A percentile compares a stretch with the other conserved stretches of the same genome.
phyloP scores from a whole-genome alignment of 2,329 filamentous ascomycete genomes.

The Daldinia sp. region DNA sequence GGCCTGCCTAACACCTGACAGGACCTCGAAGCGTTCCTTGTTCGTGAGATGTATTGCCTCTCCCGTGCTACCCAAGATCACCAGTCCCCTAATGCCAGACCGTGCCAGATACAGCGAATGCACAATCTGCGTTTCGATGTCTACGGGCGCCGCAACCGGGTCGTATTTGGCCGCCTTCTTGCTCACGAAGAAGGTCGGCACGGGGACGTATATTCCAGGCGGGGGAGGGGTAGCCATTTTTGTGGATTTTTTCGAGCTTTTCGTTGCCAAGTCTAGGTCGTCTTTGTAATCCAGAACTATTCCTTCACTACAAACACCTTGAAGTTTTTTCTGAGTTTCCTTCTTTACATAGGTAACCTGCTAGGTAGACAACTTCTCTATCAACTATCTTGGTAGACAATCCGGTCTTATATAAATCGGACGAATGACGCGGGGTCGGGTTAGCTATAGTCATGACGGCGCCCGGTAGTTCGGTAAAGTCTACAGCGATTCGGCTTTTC shows the following conservation, averaged over 20 bases:
- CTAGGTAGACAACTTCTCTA: neutral
- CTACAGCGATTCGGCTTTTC: conserved; percentile 38
- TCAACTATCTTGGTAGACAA: neutral
- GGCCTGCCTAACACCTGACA: conserved; percentile 65
- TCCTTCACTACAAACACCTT: neutral
- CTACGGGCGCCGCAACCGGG: conserved; percentile 62
- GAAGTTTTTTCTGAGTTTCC: neutral
- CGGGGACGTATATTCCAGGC: conserved; percentile 66
- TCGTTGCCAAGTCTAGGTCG: neutral
- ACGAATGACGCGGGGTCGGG: conserved; percentile 42
- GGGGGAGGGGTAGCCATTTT: conserved; percentile 53
- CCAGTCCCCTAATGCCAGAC: conserved; percentile 70
- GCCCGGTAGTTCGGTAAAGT: conserved; percentile 26
- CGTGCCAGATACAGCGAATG: conserved; percentile 71
- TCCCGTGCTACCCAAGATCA: conserved; percentile 72
- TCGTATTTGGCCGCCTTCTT: conserved; percentile 56
- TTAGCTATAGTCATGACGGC: conserved; percentile 25
- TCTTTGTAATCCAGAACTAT: neutral
- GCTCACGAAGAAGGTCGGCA: conserved; percentile 71
- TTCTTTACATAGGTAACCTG: neutral
- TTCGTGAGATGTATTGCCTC: conserved; percentile 72
- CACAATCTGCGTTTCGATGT: conserved; percentile 67
- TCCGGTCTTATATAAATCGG: neutral
- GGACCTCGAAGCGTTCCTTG: conserved; percentile 66
- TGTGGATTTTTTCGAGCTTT: conserved; percentile 19